A percentile compares a stretch with the other conserved stretches of the same genome.
Evolutionary conservation across 495 filamentous ascomycete species (phyloP).

Genomic region (Hypoxylon fuscum): DNA sequence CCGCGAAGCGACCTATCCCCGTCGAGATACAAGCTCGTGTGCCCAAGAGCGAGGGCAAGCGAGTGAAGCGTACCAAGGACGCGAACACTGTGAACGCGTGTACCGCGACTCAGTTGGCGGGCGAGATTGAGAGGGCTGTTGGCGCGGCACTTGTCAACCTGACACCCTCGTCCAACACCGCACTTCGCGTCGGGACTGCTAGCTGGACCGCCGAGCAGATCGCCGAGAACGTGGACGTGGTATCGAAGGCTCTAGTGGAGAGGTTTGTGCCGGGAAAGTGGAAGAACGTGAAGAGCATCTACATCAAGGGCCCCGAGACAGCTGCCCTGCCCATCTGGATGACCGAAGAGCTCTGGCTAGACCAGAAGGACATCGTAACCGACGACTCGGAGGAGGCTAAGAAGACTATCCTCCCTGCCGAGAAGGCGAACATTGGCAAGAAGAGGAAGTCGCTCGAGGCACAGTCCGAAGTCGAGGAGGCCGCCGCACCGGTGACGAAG

Average conservation of each 20-base stretch:
- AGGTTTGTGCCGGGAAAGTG: slow-evolving; percentile 85
- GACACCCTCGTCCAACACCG: slow-evolving; percentile 68
- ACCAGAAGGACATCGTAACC: slow-evolving; percentile 77
- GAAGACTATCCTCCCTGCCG: slow-evolving; percentile 53
- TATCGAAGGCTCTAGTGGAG: slow-evolving; percentile 71
- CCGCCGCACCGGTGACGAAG: slow-evolving; percentile 55
- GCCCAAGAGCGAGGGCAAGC: slow-evolving; percentile 73
- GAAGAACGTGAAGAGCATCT: slow-evolving; percentile 81
- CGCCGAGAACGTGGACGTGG: slow-evolving; percentile 78
- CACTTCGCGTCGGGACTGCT: slow-evolving; percentile 75
- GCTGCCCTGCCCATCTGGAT: slow-evolving; percentile 91
- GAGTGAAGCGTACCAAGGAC: slow-evolving; percentile 61
- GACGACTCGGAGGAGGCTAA: slow-evolving; percentile 62
- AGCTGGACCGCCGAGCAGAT: slow-evolving; percentile 78
- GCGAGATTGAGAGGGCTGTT: slow-evolving; percentile 54
- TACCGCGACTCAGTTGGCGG: slow-evolving; percentile 34
- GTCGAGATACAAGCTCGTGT: slow-evolving; percentile 72
- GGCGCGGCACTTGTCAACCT: slow-evolving; percentile 77
- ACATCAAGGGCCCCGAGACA: slow-evolving; percentile 84
- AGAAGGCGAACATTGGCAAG: slow-evolving; percentile 69
- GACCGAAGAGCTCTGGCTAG: slow-evolving; percentile 87
- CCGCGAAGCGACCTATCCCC: slow-evolving; percentile 85
- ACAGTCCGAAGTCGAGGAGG: slow-evolving; percentile 42
- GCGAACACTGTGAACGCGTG: slow-evolving; percentile 46
- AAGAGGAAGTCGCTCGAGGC: slow-evolving; percentile 66